Base-by-base conservation (phyloP, 495 filamentous ascomycete genomes). In the Aspergillus mulundensis region DNA sequence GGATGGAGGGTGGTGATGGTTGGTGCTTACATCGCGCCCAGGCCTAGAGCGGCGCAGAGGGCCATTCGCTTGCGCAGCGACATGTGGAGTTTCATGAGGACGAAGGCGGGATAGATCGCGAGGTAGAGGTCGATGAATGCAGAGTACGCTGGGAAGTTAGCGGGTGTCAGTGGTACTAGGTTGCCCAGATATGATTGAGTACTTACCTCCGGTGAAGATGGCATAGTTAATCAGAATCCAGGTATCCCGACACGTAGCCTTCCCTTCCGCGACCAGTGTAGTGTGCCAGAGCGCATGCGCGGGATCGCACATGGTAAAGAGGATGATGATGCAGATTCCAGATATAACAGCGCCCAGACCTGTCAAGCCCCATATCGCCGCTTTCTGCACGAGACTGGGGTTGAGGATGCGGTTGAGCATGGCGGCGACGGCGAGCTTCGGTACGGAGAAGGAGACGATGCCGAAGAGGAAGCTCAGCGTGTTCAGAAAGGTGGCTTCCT, bases 1-100 rank as follows among this genome's bases (percentile, higher is more conserved):
- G 19, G 2, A 28, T 8, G 8, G 25, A 8, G 3, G 25, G 4
- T 28, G n/a, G n/a, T n/a, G n/a, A n/a, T 28, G 25, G 3, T 50
- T 15, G 34, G 30, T 11, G 3, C 69, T 50, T 61, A 75, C 71
- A 73, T 57, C 6, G 66, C 43, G 23, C 73, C 73, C 0, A 76
- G 60, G 5, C 72, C 69, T 7, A 76, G 43, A 20, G 70, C 69
- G 18, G 65, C 59, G 45, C 62, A 67, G 12, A 76, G 55, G 12
- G 68, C 73, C 11, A 73, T 24, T 44, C 65, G 65, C 59, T 76
- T 75, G 7, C 66, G 69, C 30, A 74, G 49, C 10, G 66, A 73
- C 72, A 76, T 73, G 20, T 75, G 66, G 4, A 75, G 64, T 16
- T 69, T 70, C 55, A 66, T 57, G 4, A 75, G 40, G 3, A 71